Evolutionary conservation across 441 rosid species (phyloP), one percentile per base, ranked within the genome.

Genomic region (Aquilaria agallochum): DNA sequence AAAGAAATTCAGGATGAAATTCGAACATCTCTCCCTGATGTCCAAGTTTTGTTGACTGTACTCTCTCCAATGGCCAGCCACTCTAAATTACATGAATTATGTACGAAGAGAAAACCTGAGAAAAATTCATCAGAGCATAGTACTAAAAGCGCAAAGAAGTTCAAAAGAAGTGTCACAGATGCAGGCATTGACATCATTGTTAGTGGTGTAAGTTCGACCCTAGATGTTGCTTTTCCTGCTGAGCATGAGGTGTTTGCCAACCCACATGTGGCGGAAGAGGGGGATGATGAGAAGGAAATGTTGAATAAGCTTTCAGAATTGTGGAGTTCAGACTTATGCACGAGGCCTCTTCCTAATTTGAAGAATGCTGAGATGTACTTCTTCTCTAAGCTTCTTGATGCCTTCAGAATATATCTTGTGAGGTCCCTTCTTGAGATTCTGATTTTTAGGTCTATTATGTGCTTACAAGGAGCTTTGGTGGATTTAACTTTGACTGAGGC

Each of bases 1-100:
- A 78, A 68, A 77, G 90, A 87, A 62, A 68, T 87, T 67, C 84
- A 71, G 79, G 79, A 78, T 74, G 95, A 83, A 74, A 85, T 82
- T 70, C 86, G 78, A 58, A 79, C 79, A 54, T 77, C 79, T 71
- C 83, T 88, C 64, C 97, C 97, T 60, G 96, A 95, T 88, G 81
- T 78, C 12, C 98, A 92, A 75, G 94, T 92, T 64, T 71, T 95
- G 15, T 55, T 88, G 80, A 79, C 73, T 65, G 58, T 81, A 44
- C 85, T 92, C 60, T 83, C 95, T 66, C 56, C 90, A 34, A 70
- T 76, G 56, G 74, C 75, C 62, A 67, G 72, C 70, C 73, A 65
- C 33, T 65, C 59, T 57, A 74, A 68, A 69, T 65, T 45, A 55
- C 56, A 53, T 33, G 76, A 67, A 58, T 70, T 58, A 60, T 53